Evolutionary conservation across 208 protist genomes (phyloP).

Genomic region (Herpetomonas tarakana): DNA sequence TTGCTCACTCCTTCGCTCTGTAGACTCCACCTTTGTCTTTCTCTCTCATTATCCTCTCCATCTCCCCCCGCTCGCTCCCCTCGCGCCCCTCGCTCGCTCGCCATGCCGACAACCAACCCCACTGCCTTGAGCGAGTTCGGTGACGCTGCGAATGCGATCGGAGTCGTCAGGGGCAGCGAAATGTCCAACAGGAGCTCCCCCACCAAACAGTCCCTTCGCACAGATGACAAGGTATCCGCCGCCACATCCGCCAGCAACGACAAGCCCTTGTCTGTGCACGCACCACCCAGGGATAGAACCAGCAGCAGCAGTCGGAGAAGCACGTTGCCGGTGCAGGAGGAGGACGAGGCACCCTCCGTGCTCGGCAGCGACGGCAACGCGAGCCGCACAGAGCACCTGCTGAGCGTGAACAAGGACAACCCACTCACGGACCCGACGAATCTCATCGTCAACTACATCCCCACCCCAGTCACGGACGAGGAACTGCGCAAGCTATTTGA

Average conservation of each 20-base stretch:
- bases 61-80: background rate
- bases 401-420: background rate
- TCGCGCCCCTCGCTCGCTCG: background rate
- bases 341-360: background rate
- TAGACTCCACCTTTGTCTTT: constrained; percentile 1
- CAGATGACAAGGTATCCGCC: no score
- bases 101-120: no score
- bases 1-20: background rate
- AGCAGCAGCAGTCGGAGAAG: background rate
- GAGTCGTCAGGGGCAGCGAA: no score
- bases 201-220: no score
- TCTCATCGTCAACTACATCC: constrained; percentile 73
- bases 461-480: constrained; percentile 45
- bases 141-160: no score
- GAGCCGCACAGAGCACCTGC: constrained; percentile 1
- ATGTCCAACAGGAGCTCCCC: no score
- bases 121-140: no score
- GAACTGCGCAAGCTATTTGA: constrained; percentile 41
- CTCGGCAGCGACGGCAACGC: background rate
- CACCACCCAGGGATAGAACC: no score
- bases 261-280: no score
- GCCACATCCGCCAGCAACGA: no score
- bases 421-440: constrained; percentile 41
- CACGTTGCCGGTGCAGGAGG: background rate
- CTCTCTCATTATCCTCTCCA: background rate